Evolutionary conservation across 192 early-diverging fungal genomes (phyloP).

Genomic region (Borealophlyctis nickersoniae): DNA sequence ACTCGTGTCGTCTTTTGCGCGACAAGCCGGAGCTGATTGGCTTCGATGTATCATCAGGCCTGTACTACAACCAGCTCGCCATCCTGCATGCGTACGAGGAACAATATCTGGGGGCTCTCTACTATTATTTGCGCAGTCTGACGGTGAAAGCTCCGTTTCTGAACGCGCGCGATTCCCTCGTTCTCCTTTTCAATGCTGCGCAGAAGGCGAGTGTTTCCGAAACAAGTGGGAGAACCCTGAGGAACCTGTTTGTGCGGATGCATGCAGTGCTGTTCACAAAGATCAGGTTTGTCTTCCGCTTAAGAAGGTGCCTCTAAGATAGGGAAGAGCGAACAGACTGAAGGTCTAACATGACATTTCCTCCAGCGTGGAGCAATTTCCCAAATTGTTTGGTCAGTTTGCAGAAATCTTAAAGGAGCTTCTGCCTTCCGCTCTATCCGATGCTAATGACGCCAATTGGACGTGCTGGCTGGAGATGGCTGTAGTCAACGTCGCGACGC

Average conservation of each 20-base stretch:
- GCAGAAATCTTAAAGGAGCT: neutral
- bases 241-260: conserved; percentile 18
- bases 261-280: conserved; percentile 34
- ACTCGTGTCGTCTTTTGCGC: neutral
- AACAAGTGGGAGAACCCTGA: neutral
- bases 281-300: conserved; percentile 30
- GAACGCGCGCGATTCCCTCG: conserved; percentile 32
- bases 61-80: conserved; percentile 41
- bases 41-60: conserved; percentile 19
- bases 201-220: neutral
- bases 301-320: too few relatives aligned
- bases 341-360: too few relatives aligned
- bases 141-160: conserved; percentile 31
- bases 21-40: neutral
- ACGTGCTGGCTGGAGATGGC: neutral
- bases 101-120: conserved; percentile 14
- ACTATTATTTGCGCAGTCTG: conserved; percentile 31
- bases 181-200: conserved; percentile 24
- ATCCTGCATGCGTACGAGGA: conserved; percentile 21
- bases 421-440: too few relatives aligned
- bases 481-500: neutral
- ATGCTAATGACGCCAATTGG: too few relatives aligned
- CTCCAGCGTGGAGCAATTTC: conserved; percentile 17
- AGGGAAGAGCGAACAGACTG: too few relatives aligned
- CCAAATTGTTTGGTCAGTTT: conserved; percentile 3